These are phyloP conservation scores for Cystobasidium ongulense DNA, from an alignment of 768 basidiomycete species.

Conservation along the genomic window DNA sequence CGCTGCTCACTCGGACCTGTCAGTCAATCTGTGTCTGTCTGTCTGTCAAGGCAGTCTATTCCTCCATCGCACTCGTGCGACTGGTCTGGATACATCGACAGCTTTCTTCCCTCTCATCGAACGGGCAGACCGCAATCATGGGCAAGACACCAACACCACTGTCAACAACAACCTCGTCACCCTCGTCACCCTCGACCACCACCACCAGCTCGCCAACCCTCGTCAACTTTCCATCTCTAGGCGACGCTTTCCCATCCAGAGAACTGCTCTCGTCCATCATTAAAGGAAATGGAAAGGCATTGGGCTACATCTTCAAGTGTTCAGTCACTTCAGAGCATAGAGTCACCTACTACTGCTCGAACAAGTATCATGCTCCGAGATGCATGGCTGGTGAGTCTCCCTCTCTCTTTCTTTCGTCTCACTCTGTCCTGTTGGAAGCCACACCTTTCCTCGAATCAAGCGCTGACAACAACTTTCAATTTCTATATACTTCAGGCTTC, in stretches of 20 bases:
- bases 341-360: conserved; percentile 22
- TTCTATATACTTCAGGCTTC: neutral
- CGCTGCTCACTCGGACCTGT: too few species aligned
- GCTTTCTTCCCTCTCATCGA: too few species aligned
- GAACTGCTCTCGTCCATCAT: conserved; percentile 16
- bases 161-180: neutral
- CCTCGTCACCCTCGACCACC: neutral
- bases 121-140: neutral
- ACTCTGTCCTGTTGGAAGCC: neutral
- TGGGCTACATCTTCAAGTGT: conserved; percentile 27
- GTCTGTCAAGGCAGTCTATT: too few species aligned
- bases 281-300: neutral
- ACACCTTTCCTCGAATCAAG: neutral
- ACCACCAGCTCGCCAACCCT: neutral
- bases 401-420: neutral
- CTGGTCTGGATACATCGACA: too few species aligned
- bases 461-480: neutral
- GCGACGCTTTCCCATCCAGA: neutral
- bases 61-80: too few species aligned
- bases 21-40: too few species aligned
- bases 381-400: conserved; percentile 11
- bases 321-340: conserved; percentile 5
- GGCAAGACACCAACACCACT: neutral
- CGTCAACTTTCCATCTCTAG: neutral
- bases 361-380: conserved; percentile 16